These are phyloP conservation scores for Fragilaria radians DNA, from an alignment of 108 stramenopile species.

Conservation along the genomic window DNA sequence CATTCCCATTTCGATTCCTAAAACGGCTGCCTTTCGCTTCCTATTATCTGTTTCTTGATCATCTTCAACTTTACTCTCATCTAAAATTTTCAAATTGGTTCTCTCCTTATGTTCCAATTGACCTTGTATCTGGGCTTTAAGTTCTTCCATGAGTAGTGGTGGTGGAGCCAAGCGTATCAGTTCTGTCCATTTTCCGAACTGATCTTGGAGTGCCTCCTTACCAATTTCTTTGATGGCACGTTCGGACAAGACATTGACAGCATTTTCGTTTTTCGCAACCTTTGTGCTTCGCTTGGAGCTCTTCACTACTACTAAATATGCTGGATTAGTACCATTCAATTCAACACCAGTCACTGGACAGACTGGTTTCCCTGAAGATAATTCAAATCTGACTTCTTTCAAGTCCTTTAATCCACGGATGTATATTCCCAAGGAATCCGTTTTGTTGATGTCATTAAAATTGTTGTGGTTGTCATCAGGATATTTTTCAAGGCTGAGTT, in stretches of 20 bases:
- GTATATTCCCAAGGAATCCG: constrained; percentile 27
- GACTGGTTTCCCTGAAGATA: constrained; percentile 9
- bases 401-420: constrained; percentile 68
- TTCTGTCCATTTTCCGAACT: constrained; percentile 64
- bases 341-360: constrained; percentile 72
- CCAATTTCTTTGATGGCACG: constrained; percentile 63
- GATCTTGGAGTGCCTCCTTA: constrained; percentile 36
- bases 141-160: constrained; percentile 26
- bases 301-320: constrained; percentile 24
- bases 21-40: constrained; percentile 21
- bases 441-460: not conserved
- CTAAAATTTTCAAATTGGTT: constrained; percentile 5
- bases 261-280: constrained; percentile 6
- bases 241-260: constrained; percentile 60
- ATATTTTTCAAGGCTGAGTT: constrained; percentile 2
- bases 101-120: constrained; percentile 32
- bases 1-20: constrained; percentile 12
- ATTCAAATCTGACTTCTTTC: constrained; percentile 52
- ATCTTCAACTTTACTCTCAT: constrained; percentile 4
- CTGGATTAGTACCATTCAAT: constrained; percentile 48
- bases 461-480: too few species aligned
- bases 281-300: constrained; percentile 1
- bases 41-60: not conserved
- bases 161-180: constrained; percentile 66
- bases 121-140: constrained; percentile 26